Evolutionary conservation across 257 asterid genomes (phyloP), one percentile per base, ranked within the genome.

Genomic region (Perilla frutescens): DNA sequence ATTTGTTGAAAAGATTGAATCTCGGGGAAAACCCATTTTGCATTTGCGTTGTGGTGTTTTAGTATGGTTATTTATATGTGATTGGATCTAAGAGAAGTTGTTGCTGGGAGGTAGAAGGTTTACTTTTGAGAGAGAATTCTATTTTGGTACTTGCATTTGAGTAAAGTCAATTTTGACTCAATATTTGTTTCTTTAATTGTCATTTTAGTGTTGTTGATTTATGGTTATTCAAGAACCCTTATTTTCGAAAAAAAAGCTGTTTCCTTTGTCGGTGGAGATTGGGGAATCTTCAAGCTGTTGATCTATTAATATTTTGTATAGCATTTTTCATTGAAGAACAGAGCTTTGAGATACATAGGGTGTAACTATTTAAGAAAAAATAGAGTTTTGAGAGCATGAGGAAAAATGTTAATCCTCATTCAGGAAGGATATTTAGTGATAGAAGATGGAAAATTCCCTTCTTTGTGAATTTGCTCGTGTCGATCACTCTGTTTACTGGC

Each of bases 391-490:
- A 73, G 81, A 79, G 77, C 20, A 84, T 87, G 88, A 88, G 96
- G 82, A 91, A 84, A 73, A 80, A 81, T 79, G 86, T n/a, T 26
- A 79, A 73, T 82, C 78, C 76, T 76, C 88, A 87, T 64, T 77
- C 92, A 8, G 96, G 95, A 68, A 91, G 96, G 82, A 68, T 78
- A 36, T 91, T 87, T 73, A 79, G 81, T 76, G 97, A 91, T 74
- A 84, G 96, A 72, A 87, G 87, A 78, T 91, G 99, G 99, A 94
- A 81, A 80, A 49, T 90, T 44, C 97, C 97, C 5, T 91, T 91
- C 77, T 86, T 94, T 74, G 76, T 87, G 44, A 87, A 92, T 82
- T 81, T 94, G 62, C 84, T 90, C 53, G 91, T 87, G 39, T 91
- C 93, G 4, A 73, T 87, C 71, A 88, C 96, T 36, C 79, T 94